phyloP scores from a whole-genome alignment of 805 yeast species.

The Candida arabinofermentans region DNA sequence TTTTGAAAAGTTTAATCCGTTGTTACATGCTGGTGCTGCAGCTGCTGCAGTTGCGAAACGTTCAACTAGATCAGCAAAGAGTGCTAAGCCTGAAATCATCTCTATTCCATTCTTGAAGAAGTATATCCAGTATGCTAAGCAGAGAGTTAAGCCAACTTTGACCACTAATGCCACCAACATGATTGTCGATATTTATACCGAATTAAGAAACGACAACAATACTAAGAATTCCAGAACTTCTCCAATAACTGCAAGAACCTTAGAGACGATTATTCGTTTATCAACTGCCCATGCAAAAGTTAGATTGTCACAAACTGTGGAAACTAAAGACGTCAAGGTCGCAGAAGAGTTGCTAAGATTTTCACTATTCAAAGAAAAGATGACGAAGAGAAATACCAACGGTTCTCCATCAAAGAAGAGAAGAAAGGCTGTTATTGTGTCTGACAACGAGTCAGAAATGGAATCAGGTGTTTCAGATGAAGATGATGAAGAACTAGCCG shows the following conservation, averaged over 20 bases:
- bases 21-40: constrained; percentile 76
- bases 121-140: constrained; percentile 91
- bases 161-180: constrained; percentile 73
- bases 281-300: constrained; percentile 97
- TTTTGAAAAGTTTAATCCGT: constrained; percentile 79
- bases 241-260: constrained; percentile 97
- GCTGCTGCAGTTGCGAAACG: constrained; percentile 35
- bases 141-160: constrained; percentile 76
- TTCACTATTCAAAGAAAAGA: constrained; percentile 74
- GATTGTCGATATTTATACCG: constrained; percentile 76
- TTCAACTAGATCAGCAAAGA: constrained; percentile 23
- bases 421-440: constrained; percentile 29
- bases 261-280: constrained; percentile 91
- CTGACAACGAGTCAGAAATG: constrained; percentile 17
- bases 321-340: constrained; percentile 71
- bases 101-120: constrained; percentile 85
- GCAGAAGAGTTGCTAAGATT: constrained; percentile 84
- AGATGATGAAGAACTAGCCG: constrained; percentile 8
- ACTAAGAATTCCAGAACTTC: constrained; percentile 70
- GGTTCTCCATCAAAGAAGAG: constrained; percentile 33
- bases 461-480: constrained; percentile 1
- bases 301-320: constrained; percentile 74
- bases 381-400: constrained; percentile 32
- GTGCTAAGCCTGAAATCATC: constrained; percentile 46
- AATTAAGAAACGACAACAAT: constrained; percentile 70